Conservation (phyloP, 257 asterid genomes). For the Cordia subcordata region DNA sequence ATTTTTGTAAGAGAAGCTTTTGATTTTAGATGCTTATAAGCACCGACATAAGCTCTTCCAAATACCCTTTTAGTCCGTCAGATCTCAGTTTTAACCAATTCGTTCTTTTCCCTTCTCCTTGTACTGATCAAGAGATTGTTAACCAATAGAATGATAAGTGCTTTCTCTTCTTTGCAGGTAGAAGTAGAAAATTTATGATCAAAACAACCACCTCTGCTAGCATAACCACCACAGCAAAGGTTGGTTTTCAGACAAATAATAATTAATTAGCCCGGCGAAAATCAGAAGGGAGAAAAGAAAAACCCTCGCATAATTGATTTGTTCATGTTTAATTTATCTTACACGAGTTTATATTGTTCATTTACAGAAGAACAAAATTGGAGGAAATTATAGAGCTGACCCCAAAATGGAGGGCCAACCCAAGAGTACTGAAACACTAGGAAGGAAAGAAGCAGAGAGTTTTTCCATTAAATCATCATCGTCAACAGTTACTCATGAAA, state of each 20-base stretch:
- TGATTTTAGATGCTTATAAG: too few relatives aligned
- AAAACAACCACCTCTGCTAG: constrained; percentile 25
- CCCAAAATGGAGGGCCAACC: constrained; percentile 20
- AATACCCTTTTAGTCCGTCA: too few relatives aligned
- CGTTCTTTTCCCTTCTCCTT: neutral
- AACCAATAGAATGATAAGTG: too few relatives aligned
- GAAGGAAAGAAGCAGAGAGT: constrained; percentile 30
- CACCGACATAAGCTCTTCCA: too few relatives aligned
- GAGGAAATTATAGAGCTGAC: constrained; percentile 24
- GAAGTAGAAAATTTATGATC: constrained; percentile 45
- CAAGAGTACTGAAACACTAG: constrained; percentile 15
- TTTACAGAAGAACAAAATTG: constrained; percentile 36
- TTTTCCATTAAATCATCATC: constrained; percentile 22
- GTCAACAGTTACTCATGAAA: constrained; percentile 1
- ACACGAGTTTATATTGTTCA: constrained; percentile 10
- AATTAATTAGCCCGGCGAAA: too few relatives aligned
- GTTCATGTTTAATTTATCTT: neutral
- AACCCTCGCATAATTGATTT: neutral
- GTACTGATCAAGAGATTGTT: constrained; percentile 4
- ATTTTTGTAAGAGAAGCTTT: too few relatives aligned
- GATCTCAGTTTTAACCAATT: too few relatives aligned
- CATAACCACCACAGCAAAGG: constrained; percentile 39
- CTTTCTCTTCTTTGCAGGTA: constrained; percentile 46
- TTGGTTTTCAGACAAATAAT: constrained; percentile 26
- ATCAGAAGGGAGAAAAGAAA: too few relatives aligned